Evolutionary conservation across 192 early-diverging fungal genomes (phyloP).

Genomic region (Radiomyces spectabilis): DNA sequence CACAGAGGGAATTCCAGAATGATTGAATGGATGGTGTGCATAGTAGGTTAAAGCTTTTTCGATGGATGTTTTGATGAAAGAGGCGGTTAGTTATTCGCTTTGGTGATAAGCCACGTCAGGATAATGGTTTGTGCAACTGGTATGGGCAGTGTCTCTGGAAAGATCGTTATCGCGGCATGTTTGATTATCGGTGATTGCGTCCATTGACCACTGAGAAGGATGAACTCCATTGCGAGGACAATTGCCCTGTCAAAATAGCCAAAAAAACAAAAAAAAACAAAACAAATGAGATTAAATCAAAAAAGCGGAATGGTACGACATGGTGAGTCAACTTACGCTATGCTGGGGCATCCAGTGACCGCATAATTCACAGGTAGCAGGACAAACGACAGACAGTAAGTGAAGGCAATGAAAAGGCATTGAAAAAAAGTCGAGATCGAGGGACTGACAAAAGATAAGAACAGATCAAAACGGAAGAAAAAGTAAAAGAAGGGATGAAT

Average conservation of each 20-base stretch:
- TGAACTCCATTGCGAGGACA: slow-evolving; percentile 25
- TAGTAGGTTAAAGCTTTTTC: no score
- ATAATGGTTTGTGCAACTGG: neutral
- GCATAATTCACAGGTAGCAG: slow-evolving; percentile 32
- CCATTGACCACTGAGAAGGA: slow-evolving; percentile 18
- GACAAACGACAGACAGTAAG: no score
- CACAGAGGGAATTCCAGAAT: no score
- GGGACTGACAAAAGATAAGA: no score
- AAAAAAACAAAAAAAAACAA: neutral
- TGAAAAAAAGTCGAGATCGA: no score
- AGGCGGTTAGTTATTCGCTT: neutral
- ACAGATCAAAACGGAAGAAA: no score
- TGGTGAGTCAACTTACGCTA: slow-evolving; percentile 23
- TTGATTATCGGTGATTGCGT: no score
- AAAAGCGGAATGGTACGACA: slow-evolving; percentile 5
- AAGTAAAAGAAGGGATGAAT: no score
- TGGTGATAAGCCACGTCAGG: neutral
- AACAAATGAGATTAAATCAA: neutral
- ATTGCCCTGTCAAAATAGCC: slow-evolving; percentile 4
- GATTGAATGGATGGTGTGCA: no score
- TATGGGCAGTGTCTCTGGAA: neutral
- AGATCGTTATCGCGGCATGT: neutral
- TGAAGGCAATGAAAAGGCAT: no score
- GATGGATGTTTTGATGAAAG: neutral
- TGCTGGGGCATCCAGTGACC: slow-evolving; percentile 26